Percentiles rank a stretch among this genome's conserved stretches.
phyloP scores from a whole-genome alignment of 257 asterid species.

The Nicotiana obtusifolia region DNA sequence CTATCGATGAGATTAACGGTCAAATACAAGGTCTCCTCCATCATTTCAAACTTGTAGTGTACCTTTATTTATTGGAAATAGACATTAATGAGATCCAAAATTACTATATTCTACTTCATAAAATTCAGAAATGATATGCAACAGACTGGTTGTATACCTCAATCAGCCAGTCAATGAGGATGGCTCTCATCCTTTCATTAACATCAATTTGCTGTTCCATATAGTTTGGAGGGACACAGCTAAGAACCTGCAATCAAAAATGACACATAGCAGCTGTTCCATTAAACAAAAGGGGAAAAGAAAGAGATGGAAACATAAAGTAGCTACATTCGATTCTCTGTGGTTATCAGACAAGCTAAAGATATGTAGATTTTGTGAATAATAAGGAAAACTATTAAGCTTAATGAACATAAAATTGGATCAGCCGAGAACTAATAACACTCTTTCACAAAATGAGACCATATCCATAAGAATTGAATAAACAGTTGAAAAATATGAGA shows the following conservation, averaged over 20 bases:
- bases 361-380: neutral
- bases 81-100: neutral
- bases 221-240: slow-evolving; percentile 57
- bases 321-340: too few species aligned
- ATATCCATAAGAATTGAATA: too few species aligned
- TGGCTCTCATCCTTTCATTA: slow-evolving; percentile 82
- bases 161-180: slow-evolving; percentile 89
- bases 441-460: neutral
- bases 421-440: too few species aligned
- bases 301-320: too few species aligned
- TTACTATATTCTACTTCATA: neutral
- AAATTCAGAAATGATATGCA: neutral
- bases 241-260: slow-evolving; percentile 31
- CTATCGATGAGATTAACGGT: slow-evolving; percentile 85
- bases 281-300: neutral
- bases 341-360: neutral
- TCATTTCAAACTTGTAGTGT: slow-evolving; percentile 91
- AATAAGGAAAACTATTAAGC: neutral
- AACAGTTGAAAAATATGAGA: neutral
- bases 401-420: neutral
- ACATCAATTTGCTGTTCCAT: slow-evolving; percentile 65
- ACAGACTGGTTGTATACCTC: slow-evolving; percentile 43
- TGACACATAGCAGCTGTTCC: neutral
- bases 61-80: slow-evolving; percentile 34
- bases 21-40: slow-evolving; percentile 87